Evolutionary conservation across 345 rosid species (phyloP), one percentile per base, ranked within the genome.

Genomic region (Angophora floribunda): DNA sequence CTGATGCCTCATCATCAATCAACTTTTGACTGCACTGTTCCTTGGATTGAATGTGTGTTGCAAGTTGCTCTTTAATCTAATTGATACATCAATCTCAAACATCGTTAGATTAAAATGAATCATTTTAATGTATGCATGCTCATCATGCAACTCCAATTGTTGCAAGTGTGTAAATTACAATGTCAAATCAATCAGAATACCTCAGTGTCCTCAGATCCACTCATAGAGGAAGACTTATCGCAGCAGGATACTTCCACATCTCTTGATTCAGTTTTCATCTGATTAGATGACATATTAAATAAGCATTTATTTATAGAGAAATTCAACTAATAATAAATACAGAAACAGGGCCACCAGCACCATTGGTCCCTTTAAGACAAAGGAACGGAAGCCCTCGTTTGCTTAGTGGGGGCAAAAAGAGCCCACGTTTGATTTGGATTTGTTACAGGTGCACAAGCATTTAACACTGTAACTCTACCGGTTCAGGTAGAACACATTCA

Each of bases 191-290:
- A 75, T 22, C 6, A 32, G 52, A n/a, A 36, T 87, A 87, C 89
- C 86, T 87, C 82, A 51, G 59, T 19, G 75, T 87, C 86, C 51
- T 36, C 86, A 9, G 85, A 53, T 36, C 84, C 84, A 75, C 49
- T 19, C 21, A 45, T 90, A 65, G 93, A 80, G 78, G 87, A 91
- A 55, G 91, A 85, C 78, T 88, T 61, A 45, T 86, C 87, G 30
- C 89, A 82, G 61, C 61, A 88, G 87, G 89, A 89, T 67, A 86
- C 88, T 87, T 82, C 86, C 88, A 87, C 85, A 84, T 88, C 93
- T 90, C 90, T 93, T 87, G 91, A 28, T 86, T 90, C 86, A 87
- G 91, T 50, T 90, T 91, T 94, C 85, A 92, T 89, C 98, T 97
- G 94, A 84, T 88, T 19, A 75, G 49, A 75, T 9, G 14, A 19